Percentiles rank a stretch among this genome's conserved stretches.
Evolutionary conservation across 306 rosid genomes (phyloP).

Genomic region (Prunus mongolica): DNA sequence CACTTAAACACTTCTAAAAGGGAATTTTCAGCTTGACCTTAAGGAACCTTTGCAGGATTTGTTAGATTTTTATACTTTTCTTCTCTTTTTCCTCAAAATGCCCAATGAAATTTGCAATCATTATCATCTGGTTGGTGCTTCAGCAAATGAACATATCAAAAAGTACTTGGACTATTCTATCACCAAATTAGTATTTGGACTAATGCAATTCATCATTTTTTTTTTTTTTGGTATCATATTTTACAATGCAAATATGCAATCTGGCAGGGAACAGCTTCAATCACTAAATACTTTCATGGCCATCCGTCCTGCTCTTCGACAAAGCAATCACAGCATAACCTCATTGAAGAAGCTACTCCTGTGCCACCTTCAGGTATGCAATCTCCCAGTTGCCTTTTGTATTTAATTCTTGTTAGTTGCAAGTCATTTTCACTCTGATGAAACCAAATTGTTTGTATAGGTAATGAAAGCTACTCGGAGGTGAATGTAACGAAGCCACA

Average conservation of each 20-base stretch:
- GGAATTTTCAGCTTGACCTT: not conserved
- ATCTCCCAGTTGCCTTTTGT: conserved; percentile 13
- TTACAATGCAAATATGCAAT: not conserved
- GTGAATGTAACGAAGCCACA: conserved; percentile 36
- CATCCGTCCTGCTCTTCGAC: conserved; percentile 34
- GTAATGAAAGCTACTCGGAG: conserved; percentile 42
- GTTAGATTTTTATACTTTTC: not conserved
- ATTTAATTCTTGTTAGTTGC: not conserved
- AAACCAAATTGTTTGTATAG: conserved; percentile 35
- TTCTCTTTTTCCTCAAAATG: not conserved
- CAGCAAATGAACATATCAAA: not conserved
- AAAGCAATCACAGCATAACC: conserved; percentile 36
- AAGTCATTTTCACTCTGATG: conserved; percentile 16
- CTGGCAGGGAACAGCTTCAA: conserved; percentile 73
- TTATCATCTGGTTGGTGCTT: not conserved
- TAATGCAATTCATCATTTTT: not conserved
- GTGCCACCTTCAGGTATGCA: conserved; percentile 59
- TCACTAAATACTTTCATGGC: conserved; percentile 73
- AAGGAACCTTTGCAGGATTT: not conserved
- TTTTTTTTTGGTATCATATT: not conserved
- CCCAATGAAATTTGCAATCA: not conserved
- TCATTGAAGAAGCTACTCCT: conserved; percentile 45
- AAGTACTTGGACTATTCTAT: not conserved
- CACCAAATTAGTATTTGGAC: not conserved
- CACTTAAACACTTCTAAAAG: not conserved